These are phyloP conservation scores for Thalia dealbata DNA, from an alignment of 176 grass and related monocot genomes.

Conservation along the genomic window DNA sequence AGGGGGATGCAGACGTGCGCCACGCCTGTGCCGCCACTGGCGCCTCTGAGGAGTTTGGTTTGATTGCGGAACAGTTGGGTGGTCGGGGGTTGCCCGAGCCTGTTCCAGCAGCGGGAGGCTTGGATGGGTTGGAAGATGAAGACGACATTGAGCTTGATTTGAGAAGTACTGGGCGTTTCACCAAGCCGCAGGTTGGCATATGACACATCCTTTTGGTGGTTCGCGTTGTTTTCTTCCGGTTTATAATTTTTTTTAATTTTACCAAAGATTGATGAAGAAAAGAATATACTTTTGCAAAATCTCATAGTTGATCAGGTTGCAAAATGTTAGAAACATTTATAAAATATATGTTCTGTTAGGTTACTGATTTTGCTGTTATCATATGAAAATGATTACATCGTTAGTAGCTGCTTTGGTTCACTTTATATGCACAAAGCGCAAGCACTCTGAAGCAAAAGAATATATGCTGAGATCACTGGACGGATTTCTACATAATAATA, in stretches of 20 bases:
- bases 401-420: not conserved
- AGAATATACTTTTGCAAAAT: not conserved
- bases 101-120: not conserved
- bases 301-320: not conserved
- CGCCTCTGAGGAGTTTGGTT: slow-evolving; percentile 12
- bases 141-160: slow-evolving; percentile 38
- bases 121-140: slow-evolving; percentile 46
- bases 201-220: not conserved
- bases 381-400: not conserved
- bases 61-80: slow-evolving; percentile 24
- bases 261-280: not conserved
- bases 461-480: not conserved
- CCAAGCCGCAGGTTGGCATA: slow-evolving; percentile 38
- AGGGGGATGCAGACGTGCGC: slow-evolving; percentile 11
- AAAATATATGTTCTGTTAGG: not conserved
- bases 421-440: not conserved
- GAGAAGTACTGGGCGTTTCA: slow-evolving; percentile 29
- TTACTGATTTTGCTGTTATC: not conserved
- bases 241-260: not conserved
- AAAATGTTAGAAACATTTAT: slow-evolving; percentile 4
- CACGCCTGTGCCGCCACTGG: not conserved
- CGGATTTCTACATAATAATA: not conserved
- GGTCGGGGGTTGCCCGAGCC: not conserved
- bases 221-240: not conserved
- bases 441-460: not conserved